A percentile compares a stretch with the other conserved stretches of the same genome.
phyloP scores from a whole-genome alignment of 768 basidiomycete genomes.

The Serendipita sp. region DNA sequence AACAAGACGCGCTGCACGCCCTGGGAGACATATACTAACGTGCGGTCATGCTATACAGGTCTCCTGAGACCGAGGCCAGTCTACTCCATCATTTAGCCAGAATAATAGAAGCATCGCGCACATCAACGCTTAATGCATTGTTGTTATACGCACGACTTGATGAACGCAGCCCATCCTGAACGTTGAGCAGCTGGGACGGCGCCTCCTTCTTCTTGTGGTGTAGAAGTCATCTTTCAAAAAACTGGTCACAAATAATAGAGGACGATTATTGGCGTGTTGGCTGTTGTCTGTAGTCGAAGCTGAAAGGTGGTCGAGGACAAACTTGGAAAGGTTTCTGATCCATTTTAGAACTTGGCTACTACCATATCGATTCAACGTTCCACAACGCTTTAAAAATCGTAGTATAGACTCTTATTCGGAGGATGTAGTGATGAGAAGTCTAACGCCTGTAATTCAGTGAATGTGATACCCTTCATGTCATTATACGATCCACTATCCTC shows the following conservation, averaged over 20 bases:
- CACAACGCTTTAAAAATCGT: too few species aligned
- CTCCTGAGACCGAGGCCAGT: conserved; percentile 76
- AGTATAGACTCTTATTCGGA: too few species aligned
- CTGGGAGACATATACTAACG: conserved; percentile 18
- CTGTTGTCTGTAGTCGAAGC: too few species aligned
- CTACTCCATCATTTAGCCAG: conserved; percentile 24
- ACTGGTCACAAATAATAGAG: background rate
- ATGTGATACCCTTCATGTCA: too few species aligned
- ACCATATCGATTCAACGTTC: too few species aligned
- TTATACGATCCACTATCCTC: conserved; percentile 23
- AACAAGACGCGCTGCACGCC: background rate
- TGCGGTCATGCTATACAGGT: conserved; percentile 75
- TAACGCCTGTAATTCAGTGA: too few species aligned
- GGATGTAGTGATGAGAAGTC: too few species aligned
- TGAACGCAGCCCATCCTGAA: conserved; percentile 61
- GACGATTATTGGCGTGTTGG: too few species aligned
- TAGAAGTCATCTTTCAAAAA: background rate
- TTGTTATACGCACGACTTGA: conserved; percentile 57
- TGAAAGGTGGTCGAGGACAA: too few species aligned
- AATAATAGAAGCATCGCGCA: background rate
- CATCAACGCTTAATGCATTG: conserved; percentile 9
- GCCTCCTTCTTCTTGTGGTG: conserved; percentile 12
- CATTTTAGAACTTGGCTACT: too few species aligned
- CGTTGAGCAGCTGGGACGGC: conserved; percentile 10
- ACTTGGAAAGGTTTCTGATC: too few species aligned